phyloP scores from a whole-genome alignment of 805 yeast genomes.

The Danielia reshetovae region DNA sequence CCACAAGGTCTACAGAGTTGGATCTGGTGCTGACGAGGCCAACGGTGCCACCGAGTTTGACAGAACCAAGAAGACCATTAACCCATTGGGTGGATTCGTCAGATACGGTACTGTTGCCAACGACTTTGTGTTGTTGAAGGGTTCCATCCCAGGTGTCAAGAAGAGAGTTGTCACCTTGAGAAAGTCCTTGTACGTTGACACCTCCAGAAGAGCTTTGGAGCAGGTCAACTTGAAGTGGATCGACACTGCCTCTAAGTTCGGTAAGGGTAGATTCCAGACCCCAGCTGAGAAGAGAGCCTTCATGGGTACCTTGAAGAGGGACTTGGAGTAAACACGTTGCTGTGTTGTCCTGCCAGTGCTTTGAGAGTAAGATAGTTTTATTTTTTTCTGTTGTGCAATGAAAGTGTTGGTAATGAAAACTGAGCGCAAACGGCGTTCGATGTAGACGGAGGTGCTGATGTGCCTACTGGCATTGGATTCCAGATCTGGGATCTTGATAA shows the following conservation, averaged over 20 bases:
- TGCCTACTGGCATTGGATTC: too few relatives aligned
- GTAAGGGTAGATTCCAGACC: slow-evolving; percentile 99
- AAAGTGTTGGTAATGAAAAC: too few relatives aligned
- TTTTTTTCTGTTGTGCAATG: not conserved
- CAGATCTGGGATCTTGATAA: too few relatives aligned
- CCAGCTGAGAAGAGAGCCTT: slow-evolving; percentile 99
- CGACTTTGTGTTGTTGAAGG: slow-evolving; percentile 97
- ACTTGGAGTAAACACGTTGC: slow-evolving; percentile 45
- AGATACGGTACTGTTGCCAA: slow-evolving; percentile 98
- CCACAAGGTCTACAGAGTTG: slow-evolving; percentile 99
- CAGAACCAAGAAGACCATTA: slow-evolving; percentile 99
- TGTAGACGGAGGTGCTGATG: too few relatives aligned
- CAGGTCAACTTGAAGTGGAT: slow-evolving; percentile 98
- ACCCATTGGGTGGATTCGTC: slow-evolving; percentile 99
- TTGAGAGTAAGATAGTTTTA: not conserved
- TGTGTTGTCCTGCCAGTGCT: not conserved
- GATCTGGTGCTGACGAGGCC: slow-evolving; percentile 92
- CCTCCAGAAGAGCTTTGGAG: slow-evolving; percentile 97
- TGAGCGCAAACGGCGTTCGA: too few relatives aligned
- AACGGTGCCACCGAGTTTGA: slow-evolving; percentile 96
- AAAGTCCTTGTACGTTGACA: slow-evolving; percentile 96
- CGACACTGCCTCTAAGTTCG: slow-evolving; percentile 99
- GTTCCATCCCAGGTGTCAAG: slow-evolving; percentile 99
- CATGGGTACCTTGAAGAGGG: slow-evolving; percentile 99
- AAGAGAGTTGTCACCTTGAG: slow-evolving; percentile 99